phyloP scores from a whole-genome alignment of 2,329 filamentous ascomycete genomes.

The Hortaea sp. region DNA sequence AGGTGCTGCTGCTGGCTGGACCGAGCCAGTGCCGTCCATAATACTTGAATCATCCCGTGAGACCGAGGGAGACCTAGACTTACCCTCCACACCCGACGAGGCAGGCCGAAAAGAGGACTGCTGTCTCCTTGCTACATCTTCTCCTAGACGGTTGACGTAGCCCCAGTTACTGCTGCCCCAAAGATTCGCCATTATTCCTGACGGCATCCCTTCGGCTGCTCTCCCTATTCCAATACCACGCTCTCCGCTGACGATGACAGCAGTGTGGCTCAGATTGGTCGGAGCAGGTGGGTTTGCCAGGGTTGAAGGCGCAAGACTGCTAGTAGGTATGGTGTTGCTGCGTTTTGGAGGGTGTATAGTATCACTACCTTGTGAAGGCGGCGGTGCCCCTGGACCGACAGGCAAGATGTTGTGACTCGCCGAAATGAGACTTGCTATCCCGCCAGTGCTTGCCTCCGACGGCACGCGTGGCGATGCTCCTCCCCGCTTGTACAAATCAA shows the following conservation, averaged over 20 bases:
- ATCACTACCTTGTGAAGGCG: conserved; percentile 20
- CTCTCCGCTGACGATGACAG: conserved; percentile 72
- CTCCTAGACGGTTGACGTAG: conserved; percentile 51
- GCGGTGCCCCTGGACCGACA: conserved; percentile 40
- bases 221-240: conserved; percentile 55
- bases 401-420: conserved; percentile 72
- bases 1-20: background rate
- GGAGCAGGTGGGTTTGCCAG: conserved; percentile 72
- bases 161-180: conserved; percentile 87
- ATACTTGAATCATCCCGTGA: conserved; percentile 8
- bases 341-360: conserved; percentile 9
- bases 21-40: conserved; percentile 4
- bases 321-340: conserved; percentile 40
- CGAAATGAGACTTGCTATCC: conserved; percentile 77
- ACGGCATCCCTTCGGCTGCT: conserved; percentile 57
- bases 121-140: conserved; percentile 30
- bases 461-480: conserved; percentile 27
- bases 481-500: conserved; percentile 78
- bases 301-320: conserved; percentile 69
- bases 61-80: background rate
- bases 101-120: background rate
- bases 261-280: conserved; percentile 77
- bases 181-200: conserved; percentile 80
- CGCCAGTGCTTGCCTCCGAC: conserved; percentile 40
- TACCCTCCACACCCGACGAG: background rate